Base-by-base conservation (phyloP, 1,284 basidiomycete genomes). In the Ustilago bromivora region DNA sequence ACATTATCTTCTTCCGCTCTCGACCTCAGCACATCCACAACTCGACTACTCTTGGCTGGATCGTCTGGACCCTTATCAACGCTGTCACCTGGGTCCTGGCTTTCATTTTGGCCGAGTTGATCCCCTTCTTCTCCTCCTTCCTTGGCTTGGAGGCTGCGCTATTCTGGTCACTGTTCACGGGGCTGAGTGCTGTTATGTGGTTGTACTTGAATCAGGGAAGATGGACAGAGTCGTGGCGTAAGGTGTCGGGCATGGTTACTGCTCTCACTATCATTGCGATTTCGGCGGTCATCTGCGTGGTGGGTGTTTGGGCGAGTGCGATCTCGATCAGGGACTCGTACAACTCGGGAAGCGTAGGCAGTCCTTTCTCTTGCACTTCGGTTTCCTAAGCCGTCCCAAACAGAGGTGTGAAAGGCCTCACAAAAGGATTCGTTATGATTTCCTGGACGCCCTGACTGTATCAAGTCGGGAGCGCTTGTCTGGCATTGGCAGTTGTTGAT, bases 271-370 rank as follows among this genome's bases (percentile, higher is more conserved):
- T 87, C 56, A 75, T 87, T 53, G 71, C 84, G 17, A 57, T 82
- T 47, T 86, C 85, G 23, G 51, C 76, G 4, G 85, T 87, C 66
- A 78, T 87, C 67, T 79, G 83, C 36, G 76, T 87, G n/a, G 84
- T 78, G 1, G 87, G 87, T 53, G 83, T 85, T 7, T 87, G 84
- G 84, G 73, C 84, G 2, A 79, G 84, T 34, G 86, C 81, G 6
- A 62, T 86, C 56, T 78, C 80, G 8, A 87, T 88, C 68, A 76
- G 77, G 23, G 80, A 85, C 61, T 73, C 81, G 1, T 85, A 86
- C 78, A 61, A 78, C 43, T 54, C 61, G 0, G 87, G 86, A 47
- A 54, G 51, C 7, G 85, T 87, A 35, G 77, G 80, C 2, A 82
- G 79, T 15, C 82, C 87, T 7, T 88, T 87, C 75, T 85, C 84